Evolutionary conservation across 768 basidiomycete species (phyloP).

Genomic region (Amanita jacksonii): DNA sequence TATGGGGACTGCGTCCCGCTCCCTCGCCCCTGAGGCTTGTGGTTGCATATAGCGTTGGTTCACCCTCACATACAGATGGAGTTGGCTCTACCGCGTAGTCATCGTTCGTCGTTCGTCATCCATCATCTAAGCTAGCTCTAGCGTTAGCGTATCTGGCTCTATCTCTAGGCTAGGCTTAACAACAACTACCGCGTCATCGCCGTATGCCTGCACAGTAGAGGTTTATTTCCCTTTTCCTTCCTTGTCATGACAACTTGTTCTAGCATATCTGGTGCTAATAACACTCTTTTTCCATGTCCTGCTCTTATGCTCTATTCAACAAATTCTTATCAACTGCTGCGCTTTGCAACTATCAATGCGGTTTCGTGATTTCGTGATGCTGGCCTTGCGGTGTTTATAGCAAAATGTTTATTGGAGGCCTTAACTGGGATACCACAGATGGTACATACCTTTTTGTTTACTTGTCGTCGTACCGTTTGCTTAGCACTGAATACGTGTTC

Average conservation of each 20-base stretch:
- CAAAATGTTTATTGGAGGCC: conserved; percentile 99
- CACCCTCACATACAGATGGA: conserved; percentile 19
- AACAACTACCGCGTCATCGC: conserved; percentile 23
- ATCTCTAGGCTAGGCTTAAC: conserved; percentile 70
- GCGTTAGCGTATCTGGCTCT: conserved; percentile 59
- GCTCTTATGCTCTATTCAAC: conserved; percentile 17
- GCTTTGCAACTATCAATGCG: conserved; percentile 15
- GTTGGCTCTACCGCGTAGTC: conserved; percentile 48
- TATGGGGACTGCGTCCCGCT: conserved; percentile 10
- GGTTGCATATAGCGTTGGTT: conserved; percentile 3
- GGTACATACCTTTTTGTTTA: conserved; percentile 52
- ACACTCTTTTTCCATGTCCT: conserved; percentile 42
- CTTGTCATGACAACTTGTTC: conserved; percentile 53
- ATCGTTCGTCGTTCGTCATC: conserved; percentile 21
- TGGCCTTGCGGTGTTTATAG: conserved; percentile 39
- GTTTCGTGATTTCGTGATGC: conserved; percentile 11
- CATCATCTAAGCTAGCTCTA: conserved; percentile 57
- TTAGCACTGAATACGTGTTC: conserved; percentile 30
- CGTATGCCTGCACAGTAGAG: conserved; percentile 61
- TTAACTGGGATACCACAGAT: conserved; percentile 99
- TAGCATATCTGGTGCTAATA: conserved; percentile 78
- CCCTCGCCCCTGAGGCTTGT: neutral
- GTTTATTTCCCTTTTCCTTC: conserved; percentile 45
- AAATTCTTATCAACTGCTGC: conserved; percentile 14
- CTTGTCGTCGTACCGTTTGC: conserved; percentile 24